Percentiles rank a stretch among this genome's conserved stretches.
These are phyloP conservation scores for Penicillium chermesinum DNA, from an alignment of 495 filamentous ascomycete species.

Conservation along the genomic window DNA sequence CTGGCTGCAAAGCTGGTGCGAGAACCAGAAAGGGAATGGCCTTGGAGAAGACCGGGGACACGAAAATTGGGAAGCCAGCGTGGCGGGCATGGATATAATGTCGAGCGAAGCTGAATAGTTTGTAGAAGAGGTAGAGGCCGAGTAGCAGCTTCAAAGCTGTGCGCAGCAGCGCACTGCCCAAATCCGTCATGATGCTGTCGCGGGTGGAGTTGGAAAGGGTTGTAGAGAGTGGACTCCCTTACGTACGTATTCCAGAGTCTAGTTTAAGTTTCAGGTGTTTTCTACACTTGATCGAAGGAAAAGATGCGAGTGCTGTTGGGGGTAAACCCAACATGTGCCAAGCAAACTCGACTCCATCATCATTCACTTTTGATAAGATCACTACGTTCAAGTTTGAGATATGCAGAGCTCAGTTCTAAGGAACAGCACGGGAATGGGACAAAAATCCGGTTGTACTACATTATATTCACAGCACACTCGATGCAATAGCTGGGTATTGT, in stretches of 20 bases:
- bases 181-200: too few relatives aligned
- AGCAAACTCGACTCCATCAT: too few relatives aligned
- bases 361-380: too few relatives aligned
- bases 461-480: constrained; percentile 7
- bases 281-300: too few relatives aligned
- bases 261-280: too few relatives aligned
- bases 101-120: not conserved
- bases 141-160: not conserved
- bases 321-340: too few relatives aligned
- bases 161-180: not conserved
- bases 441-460: not conserved
- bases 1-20: constrained; percentile 12
- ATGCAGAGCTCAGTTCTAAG: too few relatives aligned
- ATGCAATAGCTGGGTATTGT: constrained; percentile 40
- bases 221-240: too few relatives aligned
- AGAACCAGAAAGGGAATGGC: constrained; percentile 20
- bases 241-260: too few relatives aligned
- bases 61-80: constrained; percentile 57
- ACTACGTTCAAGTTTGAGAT: too few relatives aligned
- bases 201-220: too few relatives aligned
- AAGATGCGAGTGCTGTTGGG: too few relatives aligned
- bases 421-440: not conserved
- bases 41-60: constrained; percentile 47
- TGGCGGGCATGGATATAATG: constrained; percentile 36
- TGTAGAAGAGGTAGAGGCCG: not conserved